phyloP scores from a whole-genome alignment of 2,329 filamentous ascomycete genomes.

The Mariannaea elegans region DNA sequence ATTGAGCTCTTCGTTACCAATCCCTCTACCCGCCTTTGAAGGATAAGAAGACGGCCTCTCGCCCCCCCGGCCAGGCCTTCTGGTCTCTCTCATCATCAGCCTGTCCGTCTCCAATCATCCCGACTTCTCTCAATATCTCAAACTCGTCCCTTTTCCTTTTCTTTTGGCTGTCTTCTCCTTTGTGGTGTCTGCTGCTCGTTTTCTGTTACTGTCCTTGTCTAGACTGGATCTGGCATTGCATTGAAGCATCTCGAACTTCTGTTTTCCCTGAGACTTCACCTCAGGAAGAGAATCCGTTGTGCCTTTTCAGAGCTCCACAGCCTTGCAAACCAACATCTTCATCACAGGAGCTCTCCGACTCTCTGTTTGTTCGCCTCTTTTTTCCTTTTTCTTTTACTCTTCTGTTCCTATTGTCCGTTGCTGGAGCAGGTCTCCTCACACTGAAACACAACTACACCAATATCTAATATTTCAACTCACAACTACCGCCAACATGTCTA shows the following conservation, averaged over 20 bases:
- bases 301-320: neutral
- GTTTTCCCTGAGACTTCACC: neutral
- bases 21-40: constrained; percentile 28
- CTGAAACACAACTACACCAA: constrained; percentile 28
- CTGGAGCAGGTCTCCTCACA: constrained; percentile 37
- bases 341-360: neutral
- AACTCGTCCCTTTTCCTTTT: constrained; percentile 13
- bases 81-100: constrained; percentile 31
- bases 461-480: constrained; percentile 28
- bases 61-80: constrained; percentile 34
- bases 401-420: constrained; percentile 12
- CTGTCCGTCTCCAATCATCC: constrained; percentile 40
- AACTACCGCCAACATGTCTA: constrained; percentile 42
- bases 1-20: constrained; percentile 34
- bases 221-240: constrained; percentile 35
- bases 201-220: constrained; percentile 15
- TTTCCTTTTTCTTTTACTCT: neutral
- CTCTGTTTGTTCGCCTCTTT: neutral
- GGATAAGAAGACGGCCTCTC: constrained; percentile 42
- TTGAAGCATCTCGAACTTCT: neutral
- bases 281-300: neutral
- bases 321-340: constrained; percentile 2
- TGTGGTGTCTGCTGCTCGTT: constrained; percentile 1
- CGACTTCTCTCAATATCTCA: constrained; percentile 4
- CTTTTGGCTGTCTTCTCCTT: constrained; percentile 9